Percentiles rank a stretch among this genome's conserved stretches.
phyloP scores from a whole-genome alignment of 306 rosid genomes.

The Sicyos baderoa region DNA sequence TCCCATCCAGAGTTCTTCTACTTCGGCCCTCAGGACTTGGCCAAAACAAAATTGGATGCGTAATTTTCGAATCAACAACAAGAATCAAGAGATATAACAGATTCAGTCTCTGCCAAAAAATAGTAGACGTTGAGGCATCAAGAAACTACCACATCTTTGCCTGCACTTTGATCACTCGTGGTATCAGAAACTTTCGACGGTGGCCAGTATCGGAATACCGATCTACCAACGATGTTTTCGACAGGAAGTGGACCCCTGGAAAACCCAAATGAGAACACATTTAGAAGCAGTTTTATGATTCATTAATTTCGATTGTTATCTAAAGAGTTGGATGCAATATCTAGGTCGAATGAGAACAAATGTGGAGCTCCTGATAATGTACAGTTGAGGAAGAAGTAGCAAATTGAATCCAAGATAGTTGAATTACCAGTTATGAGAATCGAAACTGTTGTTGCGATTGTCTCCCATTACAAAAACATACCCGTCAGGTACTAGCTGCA shows the following conservation, averaged over 20 bases:
- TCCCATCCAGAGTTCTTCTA: neutral
- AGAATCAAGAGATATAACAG: neutral
- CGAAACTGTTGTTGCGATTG: conserved; percentile 87
- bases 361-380: neutral
- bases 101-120: neutral
- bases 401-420: neutral
- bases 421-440: conserved; percentile 87
- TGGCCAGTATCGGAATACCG: conserved; percentile 91
- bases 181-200: conserved; percentile 58
- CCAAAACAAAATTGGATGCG: neutral
- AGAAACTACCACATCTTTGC: conserved; percentile 43
- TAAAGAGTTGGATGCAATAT: neutral
- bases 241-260: conserved; percentile 96
- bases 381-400: neutral
- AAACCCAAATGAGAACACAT: conserved; percentile 10
- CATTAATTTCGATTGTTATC: too few species aligned
- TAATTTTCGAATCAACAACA: neutral
- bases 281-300: neutral
- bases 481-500: conserved; percentile 88
- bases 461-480: conserved; percentile 95
- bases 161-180: conserved; percentile 22
- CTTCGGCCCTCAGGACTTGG: neutral
- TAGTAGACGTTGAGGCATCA: conserved; percentile 24
- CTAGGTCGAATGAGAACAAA: conserved; percentile 10
- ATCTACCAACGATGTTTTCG: conserved; percentile 79